A percentile compares a stretch with the other conserved stretches of the same genome.
phyloP scores from a whole-genome alignment of 768 basidiomycete genomes.

The Pholiota conissans region DNA sequence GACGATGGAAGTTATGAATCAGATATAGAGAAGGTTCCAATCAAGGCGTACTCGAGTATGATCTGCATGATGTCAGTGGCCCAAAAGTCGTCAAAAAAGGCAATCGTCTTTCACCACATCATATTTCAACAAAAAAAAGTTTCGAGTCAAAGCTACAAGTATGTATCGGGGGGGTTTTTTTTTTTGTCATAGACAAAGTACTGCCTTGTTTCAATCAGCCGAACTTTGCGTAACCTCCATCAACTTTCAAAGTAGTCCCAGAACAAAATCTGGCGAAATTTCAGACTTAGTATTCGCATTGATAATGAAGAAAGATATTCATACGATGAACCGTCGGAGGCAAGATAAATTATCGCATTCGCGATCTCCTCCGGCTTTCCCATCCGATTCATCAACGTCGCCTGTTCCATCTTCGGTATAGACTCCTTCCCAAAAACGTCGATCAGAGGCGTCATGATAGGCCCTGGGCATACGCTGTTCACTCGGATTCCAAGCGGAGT shows the following conservation, averaged over 20 bases:
- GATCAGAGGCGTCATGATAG: conserved; percentile 1
- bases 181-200: no score
- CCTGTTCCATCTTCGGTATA: not conserved
- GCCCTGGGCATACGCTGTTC: conserved; percentile 7
- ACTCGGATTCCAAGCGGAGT: conserved; percentile 7
- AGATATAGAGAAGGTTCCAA: no score
- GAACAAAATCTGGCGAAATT: conserved; percentile 9
- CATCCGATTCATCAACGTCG: conserved; percentile 5
- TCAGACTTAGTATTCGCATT: no score
- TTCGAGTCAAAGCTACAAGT: no score
- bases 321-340: conserved; percentile 4
- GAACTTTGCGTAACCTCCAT: conserved; percentile 6
- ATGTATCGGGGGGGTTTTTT: no score
- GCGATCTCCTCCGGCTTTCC: conserved; percentile 6
- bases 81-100: no score
- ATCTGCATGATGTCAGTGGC: no score
- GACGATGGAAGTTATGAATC: no score
- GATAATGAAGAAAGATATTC: not conserved
- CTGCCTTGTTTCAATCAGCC: not conserved
- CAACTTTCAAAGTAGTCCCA: conserved; percentile 6
- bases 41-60: no score
- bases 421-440: conserved; percentile 4
- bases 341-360: conserved; percentile 4
- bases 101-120: no score
- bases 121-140: no score